Evolutionary conservation across 1,284 basidiomycete species (phyloP).

Genomic region (Athelia sp.): DNA sequence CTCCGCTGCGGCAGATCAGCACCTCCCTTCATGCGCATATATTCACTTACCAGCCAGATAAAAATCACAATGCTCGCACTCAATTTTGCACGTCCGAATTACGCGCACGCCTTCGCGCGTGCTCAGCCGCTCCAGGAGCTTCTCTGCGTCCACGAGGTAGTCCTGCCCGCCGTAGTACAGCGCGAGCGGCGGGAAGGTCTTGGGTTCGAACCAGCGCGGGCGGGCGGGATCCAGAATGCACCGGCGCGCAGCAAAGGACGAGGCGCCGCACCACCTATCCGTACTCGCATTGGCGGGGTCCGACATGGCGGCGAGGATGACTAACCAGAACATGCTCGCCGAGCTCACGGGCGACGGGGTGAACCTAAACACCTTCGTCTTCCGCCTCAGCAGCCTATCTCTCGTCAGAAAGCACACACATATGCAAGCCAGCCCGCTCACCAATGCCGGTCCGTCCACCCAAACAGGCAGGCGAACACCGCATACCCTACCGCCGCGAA

Average conservation of each 20-base stretch:
- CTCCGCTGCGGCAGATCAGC: slow-evolving; percentile 48
- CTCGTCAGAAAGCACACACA: not conserved
- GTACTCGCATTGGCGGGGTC: not conserved
- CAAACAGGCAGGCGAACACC: slow-evolving; percentile 59
- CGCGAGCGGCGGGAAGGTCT: slow-evolving; percentile 50
- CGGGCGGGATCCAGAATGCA: slow-evolving; percentile 46
- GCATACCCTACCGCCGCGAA: slow-evolving; percentile 43
- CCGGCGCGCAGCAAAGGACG: slow-evolving; percentile 51
- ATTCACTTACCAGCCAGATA: slow-evolving; percentile 13
- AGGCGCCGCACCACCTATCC: slow-evolving; percentile 46
- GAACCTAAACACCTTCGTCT: slow-evolving; percentile 62
- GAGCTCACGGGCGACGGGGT: slow-evolving; percentile 54
- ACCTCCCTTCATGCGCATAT: slow-evolving; percentile 17
- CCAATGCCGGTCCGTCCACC: slow-evolving; percentile 64
- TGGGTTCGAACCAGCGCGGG: slow-evolving; percentile 43
- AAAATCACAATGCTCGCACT: slow-evolving; percentile 38
- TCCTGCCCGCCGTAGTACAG: slow-evolving; percentile 49
- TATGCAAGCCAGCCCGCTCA: slow-evolving; percentile 11
- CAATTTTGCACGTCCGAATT: slow-evolving; percentile 43
- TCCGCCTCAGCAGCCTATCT: slow-evolving; percentile 38
- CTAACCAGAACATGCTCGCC: slow-evolving; percentile 42
- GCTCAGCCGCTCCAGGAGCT: slow-evolving; percentile 39
- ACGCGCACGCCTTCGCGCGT: slow-evolving; percentile 42
- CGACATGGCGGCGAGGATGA: not conserved
- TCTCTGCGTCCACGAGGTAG: slow-evolving; percentile 42